Percentiles rank a stretch among this genome's conserved stretches.
Conservation (phyloP, 257 asterid species). For the Fraxinus excelsior region DNA sequence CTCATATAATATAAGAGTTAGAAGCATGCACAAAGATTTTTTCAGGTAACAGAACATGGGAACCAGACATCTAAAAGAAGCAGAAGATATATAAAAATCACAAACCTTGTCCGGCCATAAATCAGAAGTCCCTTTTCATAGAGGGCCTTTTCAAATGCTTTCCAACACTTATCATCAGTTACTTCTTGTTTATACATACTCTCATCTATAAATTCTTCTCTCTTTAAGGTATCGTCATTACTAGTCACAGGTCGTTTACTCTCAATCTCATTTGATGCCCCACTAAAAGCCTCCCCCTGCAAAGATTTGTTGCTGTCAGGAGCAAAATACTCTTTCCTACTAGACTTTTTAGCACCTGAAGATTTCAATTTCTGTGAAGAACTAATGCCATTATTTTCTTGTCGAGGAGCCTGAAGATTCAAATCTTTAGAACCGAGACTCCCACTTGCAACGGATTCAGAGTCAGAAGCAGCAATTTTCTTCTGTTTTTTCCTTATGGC, state of each 20-base stretch:
- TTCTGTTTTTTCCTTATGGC: slow-evolving; percentile 69
- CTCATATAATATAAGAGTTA: not conserved
- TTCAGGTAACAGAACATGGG: slow-evolving; percentile 2
- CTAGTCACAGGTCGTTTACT: slow-evolving; percentile 40
- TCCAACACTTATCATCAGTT: slow-evolving; percentile 64
- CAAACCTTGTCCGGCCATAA: slow-evolving; percentile 89
- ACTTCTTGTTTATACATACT: slow-evolving; percentile 47
- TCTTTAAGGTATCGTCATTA: slow-evolving; percentile 49
- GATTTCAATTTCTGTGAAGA: slow-evolving; percentile 48
- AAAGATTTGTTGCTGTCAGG: slow-evolving; percentile 41
- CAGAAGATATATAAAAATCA: slow-evolving; percentile 22
- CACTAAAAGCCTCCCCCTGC: slow-evolving; percentile 50
- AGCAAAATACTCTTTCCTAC: slow-evolving; percentile 51
- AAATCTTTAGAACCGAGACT: slow-evolving; percentile 47
- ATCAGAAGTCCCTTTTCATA: slow-evolving; percentile 88
- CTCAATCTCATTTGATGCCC: slow-evolving; percentile 53
- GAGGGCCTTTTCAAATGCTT: slow-evolving; percentile 79
- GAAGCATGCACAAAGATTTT: slow-evolving; percentile 13
- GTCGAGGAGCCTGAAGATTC: slow-evolving; percentile 42
- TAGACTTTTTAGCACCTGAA: slow-evolving; percentile 55
- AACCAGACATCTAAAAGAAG: slow-evolving; percentile 14
- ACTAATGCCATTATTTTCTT: slow-evolving; percentile 45
- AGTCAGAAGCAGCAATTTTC: slow-evolving; percentile 54
- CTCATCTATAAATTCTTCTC: slow-evolving; percentile 54
- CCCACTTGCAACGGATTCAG: slow-evolving; percentile 56